Percentiles rank a stretch among this genome's conserved stretches.
Evolutionary conservation across 345 rosid species (phyloP).

Genomic region (Melastoma malabathricum): DNA sequence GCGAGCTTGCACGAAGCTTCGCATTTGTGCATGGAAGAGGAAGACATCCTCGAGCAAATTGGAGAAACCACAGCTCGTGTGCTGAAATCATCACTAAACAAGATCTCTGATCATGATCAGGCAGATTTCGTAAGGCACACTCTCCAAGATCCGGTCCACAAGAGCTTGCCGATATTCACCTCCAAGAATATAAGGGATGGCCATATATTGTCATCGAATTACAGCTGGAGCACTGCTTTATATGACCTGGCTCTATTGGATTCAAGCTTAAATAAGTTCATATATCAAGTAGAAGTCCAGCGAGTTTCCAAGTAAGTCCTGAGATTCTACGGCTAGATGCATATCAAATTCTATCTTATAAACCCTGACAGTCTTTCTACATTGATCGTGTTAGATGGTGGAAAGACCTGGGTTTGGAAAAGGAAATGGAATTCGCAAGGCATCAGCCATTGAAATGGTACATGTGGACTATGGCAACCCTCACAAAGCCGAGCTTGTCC

Average conservation of each 20-base stretch:
- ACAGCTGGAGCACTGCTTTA: conserved; percentile 7
- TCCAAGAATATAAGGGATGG: background rate
- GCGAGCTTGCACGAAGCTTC: conserved; percentile 42
- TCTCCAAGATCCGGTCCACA: background rate
- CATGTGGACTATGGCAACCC: conserved; percentile 9
- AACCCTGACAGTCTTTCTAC: no score
- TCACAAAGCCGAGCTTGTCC: conserved; percentile 4
- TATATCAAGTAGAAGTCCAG: background rate
- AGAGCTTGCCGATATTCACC: conserved; percentile 6
- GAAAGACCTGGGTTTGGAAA: conserved; percentile 7
- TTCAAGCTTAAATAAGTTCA: background rate
- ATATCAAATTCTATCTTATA: no score
- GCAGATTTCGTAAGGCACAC: background rate
- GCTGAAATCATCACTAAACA: background rate
- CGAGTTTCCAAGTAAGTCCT: conserved; percentile 5
- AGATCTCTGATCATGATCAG: background rate
- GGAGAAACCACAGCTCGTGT: conserved; percentile 7
- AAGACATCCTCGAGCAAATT: conserved; percentile 26
- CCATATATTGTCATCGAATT: background rate
- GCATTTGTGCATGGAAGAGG: conserved; percentile 32
- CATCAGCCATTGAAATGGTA: conserved; percentile 13
- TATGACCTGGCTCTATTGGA: conserved; percentile 4
- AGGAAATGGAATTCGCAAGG: conserved; percentile 6
- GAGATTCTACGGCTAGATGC: no score
- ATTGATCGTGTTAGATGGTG: conserved; percentile 3